Evolutionary conservation across 2,329 filamentous ascomycete species (phyloP).

Genomic region (Monilinia vaccinii-corymbosi): DNA sequence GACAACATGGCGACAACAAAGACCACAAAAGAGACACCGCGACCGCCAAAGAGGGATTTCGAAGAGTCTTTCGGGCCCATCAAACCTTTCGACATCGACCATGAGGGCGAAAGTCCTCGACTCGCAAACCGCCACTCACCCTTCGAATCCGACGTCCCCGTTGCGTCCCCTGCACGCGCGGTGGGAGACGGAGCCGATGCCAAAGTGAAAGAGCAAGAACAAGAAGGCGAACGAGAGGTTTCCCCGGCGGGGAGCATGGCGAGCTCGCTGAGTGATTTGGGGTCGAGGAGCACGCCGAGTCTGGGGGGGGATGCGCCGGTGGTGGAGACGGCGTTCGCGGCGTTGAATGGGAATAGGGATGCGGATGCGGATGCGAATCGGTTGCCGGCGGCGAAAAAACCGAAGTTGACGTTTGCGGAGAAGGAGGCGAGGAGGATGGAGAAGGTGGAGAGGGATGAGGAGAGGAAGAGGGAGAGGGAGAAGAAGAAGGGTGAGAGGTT

Average conservation of each 20-base stretch:
- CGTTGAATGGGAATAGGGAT: constrained; percentile 14
- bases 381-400: constrained; percentile 21
- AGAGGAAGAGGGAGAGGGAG: no score
- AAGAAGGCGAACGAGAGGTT: constrained; percentile 4
- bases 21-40: constrained; percentile 1
- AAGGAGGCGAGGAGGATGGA: constrained; percentile 32
- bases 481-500: constrained; percentile 28
- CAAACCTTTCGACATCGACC: neutral
- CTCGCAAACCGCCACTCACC: no score
- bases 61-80: neutral
- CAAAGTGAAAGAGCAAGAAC: no score
- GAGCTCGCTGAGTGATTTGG: constrained; percentile 18
- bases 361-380: constrained; percentile 10
- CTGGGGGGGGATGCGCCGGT: constrained; percentile 6
- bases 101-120: neutral
- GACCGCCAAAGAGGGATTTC: constrained; percentile 16
- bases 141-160: neutral
- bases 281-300: constrained; percentile 15
- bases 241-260: constrained; percentile 19
- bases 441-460: constrained; percentile 26
- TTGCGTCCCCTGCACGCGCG: no score
- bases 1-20: neutral
- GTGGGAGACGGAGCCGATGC: no score
- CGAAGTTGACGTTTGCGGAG: constrained; percentile 24
- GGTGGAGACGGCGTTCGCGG: constrained; percentile 15